A percentile compares a stretch with the other conserved stretches of the same genome.
Evolutionary conservation across 805 yeast species (phyloP).

Genomic region (Myxozyma mucilagina): DNA sequence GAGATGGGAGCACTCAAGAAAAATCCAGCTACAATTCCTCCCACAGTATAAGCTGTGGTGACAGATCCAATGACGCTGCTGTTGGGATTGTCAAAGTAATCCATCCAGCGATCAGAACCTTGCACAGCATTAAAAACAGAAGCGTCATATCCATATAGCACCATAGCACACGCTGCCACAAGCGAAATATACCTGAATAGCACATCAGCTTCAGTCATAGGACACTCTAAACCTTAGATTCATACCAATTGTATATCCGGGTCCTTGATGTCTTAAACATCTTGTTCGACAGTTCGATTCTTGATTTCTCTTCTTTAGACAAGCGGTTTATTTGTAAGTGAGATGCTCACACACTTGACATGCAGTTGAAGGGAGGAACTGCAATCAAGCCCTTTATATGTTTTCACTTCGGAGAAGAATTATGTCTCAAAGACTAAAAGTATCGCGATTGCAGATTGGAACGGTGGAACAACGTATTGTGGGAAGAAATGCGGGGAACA

Average conservation of each 20-base stretch:
- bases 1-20: constrained; percentile 33
- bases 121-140: constrained; percentile 35
- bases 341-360: too few species aligned
- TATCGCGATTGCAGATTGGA: too few species aligned
- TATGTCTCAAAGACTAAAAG: too few species aligned
- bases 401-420: too few species aligned
- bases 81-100: constrained; percentile 30
- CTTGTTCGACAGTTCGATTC: background rate
- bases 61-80: constrained; percentile 32
- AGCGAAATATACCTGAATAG: constrained; percentile 33
- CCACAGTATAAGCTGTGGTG: constrained; percentile 34
- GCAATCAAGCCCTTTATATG: too few species aligned
- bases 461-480: too few species aligned
- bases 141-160: constrained; percentile 36
- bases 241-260: constrained; percentile 20
- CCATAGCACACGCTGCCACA: constrained; percentile 35
- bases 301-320: too few species aligned
- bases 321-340: too few species aligned
- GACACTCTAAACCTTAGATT: background rate
- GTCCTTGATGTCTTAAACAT: constrained; percentile 12
- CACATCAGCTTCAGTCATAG: too few species aligned
- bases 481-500: too few species aligned
- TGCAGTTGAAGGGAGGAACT: too few species aligned
- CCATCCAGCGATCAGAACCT: constrained; percentile 33
- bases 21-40: constrained; percentile 33